phyloP scores from a whole-genome alignment of 352 stramenopile species.

The Phytopythium montanum region DNA sequence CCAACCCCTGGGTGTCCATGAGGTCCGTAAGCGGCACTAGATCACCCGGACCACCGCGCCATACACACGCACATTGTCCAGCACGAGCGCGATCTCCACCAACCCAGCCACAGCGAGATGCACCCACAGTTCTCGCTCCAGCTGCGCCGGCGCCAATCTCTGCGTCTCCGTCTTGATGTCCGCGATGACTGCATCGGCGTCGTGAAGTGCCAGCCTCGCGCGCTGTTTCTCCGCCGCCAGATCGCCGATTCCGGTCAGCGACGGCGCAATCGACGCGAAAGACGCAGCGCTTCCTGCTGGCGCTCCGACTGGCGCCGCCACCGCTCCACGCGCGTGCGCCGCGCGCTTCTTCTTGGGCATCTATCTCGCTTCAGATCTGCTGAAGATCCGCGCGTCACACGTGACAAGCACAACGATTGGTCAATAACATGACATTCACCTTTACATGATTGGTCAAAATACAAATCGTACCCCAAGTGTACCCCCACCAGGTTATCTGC shows the following conservation, averaged over 20 bases:
- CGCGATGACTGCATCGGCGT: not conserved
- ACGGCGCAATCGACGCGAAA: not conserved
- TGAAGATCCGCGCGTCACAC: not conserved
- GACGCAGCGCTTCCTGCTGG: not conserved
- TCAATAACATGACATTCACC: not conserved
- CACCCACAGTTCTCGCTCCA: not conserved
- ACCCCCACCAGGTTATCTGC: not conserved
- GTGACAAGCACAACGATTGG: not conserved
- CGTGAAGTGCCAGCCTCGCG: not conserved
- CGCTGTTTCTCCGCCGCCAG: not conserved
- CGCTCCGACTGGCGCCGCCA: not conserved
- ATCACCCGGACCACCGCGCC: not conserved
- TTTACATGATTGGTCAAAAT: not conserved
- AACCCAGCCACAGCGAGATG: not conserved
- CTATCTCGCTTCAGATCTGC: not conserved
- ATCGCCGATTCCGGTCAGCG: not conserved
- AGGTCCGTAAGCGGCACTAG: not conserved
- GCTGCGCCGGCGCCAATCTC: not conserved
- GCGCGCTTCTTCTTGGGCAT: conserved; percentile 45
- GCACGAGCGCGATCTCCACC: not conserved
- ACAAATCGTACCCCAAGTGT: not conserved
- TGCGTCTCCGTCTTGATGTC: not conserved
- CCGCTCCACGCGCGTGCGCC: not conserved
- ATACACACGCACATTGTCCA: not conserved
- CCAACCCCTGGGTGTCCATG: not conserved